These are phyloP conservation scores for Phialophora tarda DNA, from an alignment of 2,329 filamentous ascomycete genomes.

Conservation along the genomic window DNA sequence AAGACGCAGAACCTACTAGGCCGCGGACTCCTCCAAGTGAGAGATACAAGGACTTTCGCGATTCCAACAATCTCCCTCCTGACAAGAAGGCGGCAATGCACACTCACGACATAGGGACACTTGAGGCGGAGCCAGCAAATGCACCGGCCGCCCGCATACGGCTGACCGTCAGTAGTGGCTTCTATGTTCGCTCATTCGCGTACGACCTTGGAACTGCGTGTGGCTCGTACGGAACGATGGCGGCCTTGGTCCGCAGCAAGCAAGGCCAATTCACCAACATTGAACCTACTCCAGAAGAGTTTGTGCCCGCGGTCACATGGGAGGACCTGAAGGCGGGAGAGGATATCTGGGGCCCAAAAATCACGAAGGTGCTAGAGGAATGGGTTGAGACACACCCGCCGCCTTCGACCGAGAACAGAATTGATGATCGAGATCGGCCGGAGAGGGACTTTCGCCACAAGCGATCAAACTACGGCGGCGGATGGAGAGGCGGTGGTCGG, in stretches of 20 bases:
- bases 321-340: constrained; percentile 77
- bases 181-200: constrained; percentile 93
- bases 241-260: constrained; percentile 76
- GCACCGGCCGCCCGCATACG: constrained; percentile 79
- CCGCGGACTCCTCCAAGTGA: constrained; percentile 26
- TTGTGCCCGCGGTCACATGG: constrained; percentile 72
- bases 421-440: constrained; percentile 27
- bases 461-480: constrained; percentile 3
- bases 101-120: constrained; percentile 35
- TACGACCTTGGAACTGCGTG: constrained; percentile 88
- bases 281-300: constrained; percentile 46
- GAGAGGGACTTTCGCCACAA: constrained; percentile 10
- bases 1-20: constrained; percentile 3
- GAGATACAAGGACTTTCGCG: constrained; percentile 24
- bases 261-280: constrained; percentile 72
- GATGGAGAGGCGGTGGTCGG: constrained; percentile 11
- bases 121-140: constrained; percentile 31
- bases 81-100: constrained; percentile 39
- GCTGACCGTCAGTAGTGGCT: constrained; percentile 93
- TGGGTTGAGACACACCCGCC: constrained; percentile 54
- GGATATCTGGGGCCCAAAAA: constrained; percentile 78
- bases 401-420: constrained; percentile 8
- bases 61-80: constrained; percentile 32
- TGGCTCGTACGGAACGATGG: constrained; percentile 83
- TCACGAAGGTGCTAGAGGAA: constrained; percentile 63